Conservation (phyloP, 2,329 filamentous ascomycete genomes). For the Simplicillium sp. region DNA sequence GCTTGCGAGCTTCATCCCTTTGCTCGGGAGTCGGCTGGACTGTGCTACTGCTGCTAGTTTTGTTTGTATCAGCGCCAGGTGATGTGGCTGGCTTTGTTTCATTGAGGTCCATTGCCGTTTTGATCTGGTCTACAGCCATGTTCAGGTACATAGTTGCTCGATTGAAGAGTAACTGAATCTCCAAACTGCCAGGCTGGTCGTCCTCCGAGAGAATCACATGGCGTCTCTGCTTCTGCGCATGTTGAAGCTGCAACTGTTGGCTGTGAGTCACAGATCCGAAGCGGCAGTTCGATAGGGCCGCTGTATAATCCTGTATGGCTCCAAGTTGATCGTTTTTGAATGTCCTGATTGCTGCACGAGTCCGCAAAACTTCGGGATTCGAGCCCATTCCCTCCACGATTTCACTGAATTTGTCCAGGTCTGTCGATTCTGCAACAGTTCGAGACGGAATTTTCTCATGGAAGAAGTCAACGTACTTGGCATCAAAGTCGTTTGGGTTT, state of each 20-base stretch:
- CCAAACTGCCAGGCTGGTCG: slow-evolving; percentile 62
- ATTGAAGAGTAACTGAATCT: slow-evolving; percentile 68
- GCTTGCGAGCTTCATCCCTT: slow-evolving; percentile 38
- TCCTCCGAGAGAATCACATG: slow-evolving; percentile 21
- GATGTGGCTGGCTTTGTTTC: not conserved
- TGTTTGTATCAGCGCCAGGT: not conserved
- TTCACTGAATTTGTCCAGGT: slow-evolving; percentile 54
- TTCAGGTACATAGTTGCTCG: slow-evolving; percentile 63
- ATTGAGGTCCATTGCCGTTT: not conserved
- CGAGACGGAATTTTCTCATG: slow-evolving; percentile 79
- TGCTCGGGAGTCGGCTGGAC: slow-evolving; percentile 4
- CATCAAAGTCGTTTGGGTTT: slow-evolving; percentile 58
- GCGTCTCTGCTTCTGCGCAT: slow-evolving; percentile 8
- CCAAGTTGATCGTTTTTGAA: slow-evolving; percentile 68
- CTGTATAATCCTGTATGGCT: slow-evolving; percentile 60
- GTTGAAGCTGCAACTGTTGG: slow-evolving; percentile 39
- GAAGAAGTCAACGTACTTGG: slow-evolving; percentile 86
- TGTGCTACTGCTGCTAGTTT: slow-evolving; percentile 5
- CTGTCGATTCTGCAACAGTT: slow-evolving; percentile 63
- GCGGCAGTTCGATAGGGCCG: slow-evolving; percentile 48
- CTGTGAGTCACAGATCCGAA: slow-evolving; percentile 36
- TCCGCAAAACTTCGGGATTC: slow-evolving; percentile 60
- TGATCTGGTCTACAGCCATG: slow-evolving; percentile 35
- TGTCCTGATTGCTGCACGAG: slow-evolving; percentile 62
- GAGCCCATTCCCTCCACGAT: slow-evolving; percentile 55